Percentiles rank a stretch among this genome's conserved stretches.
Conservation (phyloP, 768 basidiomycete genomes). For the Boletus rex-veris region DNA sequence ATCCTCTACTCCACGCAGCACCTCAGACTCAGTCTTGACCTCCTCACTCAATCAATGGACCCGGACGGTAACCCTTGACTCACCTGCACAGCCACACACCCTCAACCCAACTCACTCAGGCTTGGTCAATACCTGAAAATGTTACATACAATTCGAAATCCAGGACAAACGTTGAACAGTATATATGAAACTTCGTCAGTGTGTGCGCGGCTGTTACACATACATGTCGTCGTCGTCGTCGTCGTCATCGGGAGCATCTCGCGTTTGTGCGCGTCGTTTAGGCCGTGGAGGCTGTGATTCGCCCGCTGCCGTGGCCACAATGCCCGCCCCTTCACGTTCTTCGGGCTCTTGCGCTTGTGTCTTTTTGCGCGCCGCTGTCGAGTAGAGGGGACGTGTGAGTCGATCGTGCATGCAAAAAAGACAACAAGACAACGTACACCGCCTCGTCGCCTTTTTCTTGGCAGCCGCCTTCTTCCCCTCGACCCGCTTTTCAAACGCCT, state of each 20-base stretch:
- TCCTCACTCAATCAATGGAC: no score
- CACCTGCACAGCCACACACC: no score
- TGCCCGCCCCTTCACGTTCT: conserved; percentile 1
- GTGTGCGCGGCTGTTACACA: background rate
- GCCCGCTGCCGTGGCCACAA: background rate
- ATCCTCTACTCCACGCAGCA: no score
- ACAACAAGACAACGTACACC: conserved; percentile 28
- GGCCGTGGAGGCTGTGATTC: background rate
- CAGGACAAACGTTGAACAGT: no score
- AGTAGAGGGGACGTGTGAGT: background rate
- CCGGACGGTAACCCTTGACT: no score
- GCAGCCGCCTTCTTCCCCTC: conserved; percentile 79
- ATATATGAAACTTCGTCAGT: no score
- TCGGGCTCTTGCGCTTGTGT: conserved; percentile 16
- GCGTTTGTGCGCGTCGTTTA: conserved; percentile 6
- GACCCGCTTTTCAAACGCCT: conserved; percentile 84
- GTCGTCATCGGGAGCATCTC: background rate
- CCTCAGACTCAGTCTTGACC: no score
- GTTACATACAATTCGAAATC: no score
- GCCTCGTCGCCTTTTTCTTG: conserved; percentile 62
- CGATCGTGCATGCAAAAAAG: no score
- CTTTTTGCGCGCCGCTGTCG: conserved; percentile 32
- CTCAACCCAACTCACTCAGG: no score
- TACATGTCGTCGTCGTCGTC: conserved; percentile 2
- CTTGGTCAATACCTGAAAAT: no score